Conservation (phyloP, 1,284 basidiomycete genomes). For the Rhodotorula sp. region DNA sequence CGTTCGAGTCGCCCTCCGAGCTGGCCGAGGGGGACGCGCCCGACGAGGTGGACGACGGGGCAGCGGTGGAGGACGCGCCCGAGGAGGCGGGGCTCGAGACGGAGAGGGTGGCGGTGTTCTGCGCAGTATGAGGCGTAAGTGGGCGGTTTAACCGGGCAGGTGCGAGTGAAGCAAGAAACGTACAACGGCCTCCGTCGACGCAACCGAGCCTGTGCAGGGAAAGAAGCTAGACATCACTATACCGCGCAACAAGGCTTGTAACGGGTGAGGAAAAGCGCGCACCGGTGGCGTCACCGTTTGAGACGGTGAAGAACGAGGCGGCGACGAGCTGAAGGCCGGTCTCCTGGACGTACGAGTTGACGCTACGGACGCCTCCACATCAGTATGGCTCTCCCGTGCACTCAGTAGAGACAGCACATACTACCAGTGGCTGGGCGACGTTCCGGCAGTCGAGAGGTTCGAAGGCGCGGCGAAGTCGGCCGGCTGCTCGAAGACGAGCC, state of each 20-base stretch:
- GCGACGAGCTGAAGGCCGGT: constrained; percentile 51
- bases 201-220: constrained; percentile 26
- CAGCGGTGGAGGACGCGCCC: constrained; percentile 5
- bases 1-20: not conserved
- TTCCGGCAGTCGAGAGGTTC: constrained; percentile 58
- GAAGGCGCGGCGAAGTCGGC: constrained; percentile 63
- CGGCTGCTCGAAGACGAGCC: constrained; percentile 67
- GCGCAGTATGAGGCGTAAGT: no score
- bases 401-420: not conserved
- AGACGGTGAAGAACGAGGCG: constrained; percentile 69
- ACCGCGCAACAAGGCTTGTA: no score
- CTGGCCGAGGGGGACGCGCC: constrained; percentile 33
- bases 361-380: constrained; percentile 20
- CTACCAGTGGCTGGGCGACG: constrained; percentile 60
- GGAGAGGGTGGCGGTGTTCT: constrained; percentile 41
- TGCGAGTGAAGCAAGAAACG: not conserved
- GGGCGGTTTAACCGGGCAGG: not conserved
- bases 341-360: constrained; percentile 48
- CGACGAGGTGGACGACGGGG: constrained; percentile 27
- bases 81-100: constrained; percentile 38
- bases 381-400: not conserved
- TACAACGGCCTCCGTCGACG: constrained; percentile 27
- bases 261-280: not conserved
- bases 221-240: no score
- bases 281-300: constrained; percentile 27